Base-by-base conservation (phyloP, 768 basidiomycete genomes). In the Sporobolomyces roseus region DNA sequence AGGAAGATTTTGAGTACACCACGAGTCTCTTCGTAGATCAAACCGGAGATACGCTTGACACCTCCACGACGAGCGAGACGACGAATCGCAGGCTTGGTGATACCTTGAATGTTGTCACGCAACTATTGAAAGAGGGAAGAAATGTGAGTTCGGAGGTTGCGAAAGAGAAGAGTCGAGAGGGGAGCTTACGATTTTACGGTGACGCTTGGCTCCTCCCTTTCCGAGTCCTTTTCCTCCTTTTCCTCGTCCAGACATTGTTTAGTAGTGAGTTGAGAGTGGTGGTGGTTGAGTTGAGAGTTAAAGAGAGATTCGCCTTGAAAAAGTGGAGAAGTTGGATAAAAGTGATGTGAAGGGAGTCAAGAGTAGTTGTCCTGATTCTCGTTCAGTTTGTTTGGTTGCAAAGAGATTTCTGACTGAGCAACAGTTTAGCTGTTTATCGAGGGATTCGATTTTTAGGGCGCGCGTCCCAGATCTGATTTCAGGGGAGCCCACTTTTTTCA, bases 31-130 rank as follows among this genome's bases (percentile, higher is more conserved):
- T 93, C 91, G 80, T 94, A 93, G 82, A 93, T 92, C 46, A 72
- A 85, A 80, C 91, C 85, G 50, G 88, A 89, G 77, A 91, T 90
- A 89, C 90, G 87, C 85, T 96, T 93, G 77, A 94, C 92, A 89
- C 93, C 93, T 77, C 93, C 91, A 85, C 92, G 89, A 79, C 90
- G 90, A 56, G 92, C 92, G 63, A 96, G 90, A 84, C 93, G 91
- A 64, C 84, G 88, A 89, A 80, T 94, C 87, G 76, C 91, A 74
- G 91, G 90, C 84, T 93, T 88, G 71, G 88, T 93, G 80, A 88
- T 93, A 83, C 85, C 88, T 86, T 78, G 76, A 78, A 77, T 75
- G 74, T 77, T 80, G 73, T 80, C 72, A 54, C 61, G 90, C 78
- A 93, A 77, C 55, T 54, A 45, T n/a, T 35, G 6, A 55, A 33